phyloP scores from a whole-genome alignment of 2,329 filamentous ascomycete genomes.

The Fusarium sacchari region DNA sequence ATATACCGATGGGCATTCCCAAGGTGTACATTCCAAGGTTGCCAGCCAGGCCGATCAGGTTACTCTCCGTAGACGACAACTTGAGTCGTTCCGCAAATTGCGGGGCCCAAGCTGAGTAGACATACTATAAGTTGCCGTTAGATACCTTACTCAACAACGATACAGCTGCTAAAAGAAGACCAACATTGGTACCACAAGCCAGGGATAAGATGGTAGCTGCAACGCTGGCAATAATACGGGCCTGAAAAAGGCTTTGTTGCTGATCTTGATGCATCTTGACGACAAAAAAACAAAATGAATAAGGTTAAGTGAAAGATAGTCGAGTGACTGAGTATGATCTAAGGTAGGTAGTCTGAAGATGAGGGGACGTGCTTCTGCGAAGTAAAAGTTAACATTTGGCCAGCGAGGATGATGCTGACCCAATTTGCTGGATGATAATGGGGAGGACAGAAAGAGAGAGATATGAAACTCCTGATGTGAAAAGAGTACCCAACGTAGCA shows the following conservation, averaged over 20 bases:
- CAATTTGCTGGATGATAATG: background rate
- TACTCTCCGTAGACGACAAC: conserved; percentile 91
- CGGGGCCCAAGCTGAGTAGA: conserved; percentile 97
- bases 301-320: background rate
- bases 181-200: conserved; percentile 91
- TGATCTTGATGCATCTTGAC: conserved; percentile 40
- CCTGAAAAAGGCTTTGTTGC: conserved; percentile 61
- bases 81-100: conserved; percentile 90
- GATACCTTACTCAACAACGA: background rate
- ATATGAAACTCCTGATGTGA: conserved; percentile 7
- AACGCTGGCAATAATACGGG: conserved; percentile 82
- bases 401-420: conserved; percentile 27
- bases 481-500: background rate
- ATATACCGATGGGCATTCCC: conserved; percentile 87
- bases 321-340: background rate
- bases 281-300: background rate
- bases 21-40: conserved; percentile 94
- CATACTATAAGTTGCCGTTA: conserved; percentile 73
- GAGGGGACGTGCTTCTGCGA: conserved; percentile 11
- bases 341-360: background rate
- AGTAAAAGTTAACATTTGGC: conserved; percentile 25
- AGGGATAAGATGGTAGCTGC: conserved; percentile 87
- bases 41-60: conserved; percentile 86
- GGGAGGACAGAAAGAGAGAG: conserved; percentile 11
- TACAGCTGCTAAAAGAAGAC: conserved; percentile 43